These are phyloP conservation scores for Pyrenophora teres DNA, from an alignment of 2,329 filamentous ascomycete species.

Conservation along the genomic window DNA sequence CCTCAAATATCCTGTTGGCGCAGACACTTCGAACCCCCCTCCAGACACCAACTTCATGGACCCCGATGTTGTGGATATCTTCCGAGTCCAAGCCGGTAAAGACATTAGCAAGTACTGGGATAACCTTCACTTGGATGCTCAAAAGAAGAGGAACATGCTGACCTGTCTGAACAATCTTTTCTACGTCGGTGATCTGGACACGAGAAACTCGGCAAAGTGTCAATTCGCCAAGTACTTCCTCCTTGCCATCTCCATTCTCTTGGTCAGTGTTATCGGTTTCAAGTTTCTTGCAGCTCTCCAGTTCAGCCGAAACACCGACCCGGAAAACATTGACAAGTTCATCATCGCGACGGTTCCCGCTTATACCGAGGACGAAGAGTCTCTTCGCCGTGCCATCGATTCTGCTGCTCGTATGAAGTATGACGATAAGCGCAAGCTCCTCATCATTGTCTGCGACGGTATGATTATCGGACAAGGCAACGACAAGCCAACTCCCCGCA, in stretches of 20 bases:
- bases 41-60: conserved; percentile 80
- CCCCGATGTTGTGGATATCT: conserved; percentile 71
- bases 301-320: conserved; percentile 86
- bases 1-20: conserved; percentile 59
- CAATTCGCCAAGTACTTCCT: conserved; percentile 89
- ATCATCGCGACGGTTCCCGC: conserved; percentile 97
- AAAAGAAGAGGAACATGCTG: conserved; percentile 69
- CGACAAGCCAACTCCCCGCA: conserved; percentile 90
- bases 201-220: conserved; percentile 82
- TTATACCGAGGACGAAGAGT: conserved; percentile 98
- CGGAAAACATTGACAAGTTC: conserved; percentile 97
- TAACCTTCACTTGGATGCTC: conserved; percentile 63
- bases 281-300: conserved; percentile 97
- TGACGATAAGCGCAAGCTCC: conserved; percentile 95
- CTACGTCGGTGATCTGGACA: conserved; percentile 90
- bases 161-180: conserved; percentile 92
- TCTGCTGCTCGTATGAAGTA: conserved; percentile 95
- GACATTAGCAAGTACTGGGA: conserved; percentile 88
- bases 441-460: conserved; percentile 92
- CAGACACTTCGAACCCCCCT: conserved; percentile 47
- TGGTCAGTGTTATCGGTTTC: conserved; percentile 84
- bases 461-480: conserved; percentile 99
- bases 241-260: conserved; percentile 78
- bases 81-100: conserved; percentile 72
- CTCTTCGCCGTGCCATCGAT: conserved; percentile 93